A percentile compares a stretch with the other conserved stretches of the same genome.
Conservation (phyloP, 164 flowering plant species). For the Tinospora cordifolia region DNA sequence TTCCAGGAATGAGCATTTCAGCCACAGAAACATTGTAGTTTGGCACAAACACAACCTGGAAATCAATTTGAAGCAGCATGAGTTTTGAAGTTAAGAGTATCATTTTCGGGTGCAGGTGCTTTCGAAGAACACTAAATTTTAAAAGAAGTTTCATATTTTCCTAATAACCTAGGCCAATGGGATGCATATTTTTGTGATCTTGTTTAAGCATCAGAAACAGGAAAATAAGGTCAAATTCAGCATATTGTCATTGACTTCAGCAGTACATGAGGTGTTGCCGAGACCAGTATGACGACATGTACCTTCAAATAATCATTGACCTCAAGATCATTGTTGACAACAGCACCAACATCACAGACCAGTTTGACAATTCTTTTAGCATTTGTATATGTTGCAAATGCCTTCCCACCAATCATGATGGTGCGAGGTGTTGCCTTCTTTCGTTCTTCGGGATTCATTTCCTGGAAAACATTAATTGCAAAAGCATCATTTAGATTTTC, state of each 20-base stretch:
- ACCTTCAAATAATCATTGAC: constrained; percentile 84
- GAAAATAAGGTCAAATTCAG: too few relatives aligned
- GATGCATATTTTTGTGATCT: not conserved
- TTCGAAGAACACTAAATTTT: not conserved
- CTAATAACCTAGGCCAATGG: too few relatives aligned
- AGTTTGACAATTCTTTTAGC: constrained; percentile 94
- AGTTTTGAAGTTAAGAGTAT: not conserved
- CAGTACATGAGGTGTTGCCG: not conserved
- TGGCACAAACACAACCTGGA: constrained; percentile 93
- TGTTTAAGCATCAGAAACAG: too few relatives aligned
- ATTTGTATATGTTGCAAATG: constrained; percentile 95
- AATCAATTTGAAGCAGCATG: not conserved
- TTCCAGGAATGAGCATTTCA: constrained; percentile 92
- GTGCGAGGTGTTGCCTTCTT: constrained; percentile 75
- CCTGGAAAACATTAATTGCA: constrained; percentile 35
- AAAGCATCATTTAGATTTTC: not conserved
- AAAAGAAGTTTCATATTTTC: not conserved
- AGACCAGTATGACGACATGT: not conserved
- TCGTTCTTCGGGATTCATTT: constrained; percentile 78
- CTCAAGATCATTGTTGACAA: constrained; percentile 85
- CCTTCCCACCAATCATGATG: constrained; percentile 95
- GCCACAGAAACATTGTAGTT: constrained; percentile 96
- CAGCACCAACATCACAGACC: constrained; percentile 87
- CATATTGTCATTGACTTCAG: too few relatives aligned
- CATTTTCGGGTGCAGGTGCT: not conserved